A percentile compares a stretch with the other conserved stretches of the same genome.
Evolutionary conservation across 306 rosid genomes (phyloP).

Genomic region (Prosopis cineraria): DNA sequence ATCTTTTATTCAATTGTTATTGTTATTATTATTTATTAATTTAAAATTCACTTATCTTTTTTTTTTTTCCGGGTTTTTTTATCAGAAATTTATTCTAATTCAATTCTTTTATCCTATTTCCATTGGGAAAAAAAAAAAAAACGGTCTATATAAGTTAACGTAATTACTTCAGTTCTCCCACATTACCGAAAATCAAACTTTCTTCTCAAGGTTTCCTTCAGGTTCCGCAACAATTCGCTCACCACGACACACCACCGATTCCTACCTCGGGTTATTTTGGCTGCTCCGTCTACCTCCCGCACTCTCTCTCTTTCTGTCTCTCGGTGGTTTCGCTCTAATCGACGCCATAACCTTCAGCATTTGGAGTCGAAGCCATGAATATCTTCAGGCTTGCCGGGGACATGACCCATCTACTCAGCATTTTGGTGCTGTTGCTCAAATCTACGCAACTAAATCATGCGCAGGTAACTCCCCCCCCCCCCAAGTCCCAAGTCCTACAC

Average conservation of each 20-base stretch:
- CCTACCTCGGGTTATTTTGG: not conserved
- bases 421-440: conserved; percentile 88
- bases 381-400: conserved; percentile 96
- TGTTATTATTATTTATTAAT: too few relatives aligned
- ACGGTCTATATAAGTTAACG: not conserved
- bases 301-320: conserved; percentile 18
- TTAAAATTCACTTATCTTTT: too few relatives aligned
- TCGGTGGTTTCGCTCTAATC: conserved; percentile 6
- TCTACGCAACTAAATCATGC: conserved; percentile 95
- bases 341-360: conserved; percentile 32
- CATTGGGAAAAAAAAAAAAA: not conserved
- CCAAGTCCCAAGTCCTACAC: not conserved
- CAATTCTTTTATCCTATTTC: too few relatives aligned
- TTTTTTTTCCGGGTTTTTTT: too few relatives aligned
- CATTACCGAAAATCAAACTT: not conserved
- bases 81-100: too few relatives aligned
- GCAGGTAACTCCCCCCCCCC: conserved; percentile 49
- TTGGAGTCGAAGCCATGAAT: conserved; percentile 59
- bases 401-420: conserved; percentile 87
- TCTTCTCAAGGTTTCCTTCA: not conserved
- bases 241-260: conserved; percentile 14
- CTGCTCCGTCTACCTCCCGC: not conserved
- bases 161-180: not conserved
- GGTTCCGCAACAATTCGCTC: not conserved
- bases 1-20: too few relatives aligned